Evolutionary conservation across 2,329 filamentous ascomycete species (phyloP).

Genomic region (Calonectria pseudoreteaudii): DNA sequence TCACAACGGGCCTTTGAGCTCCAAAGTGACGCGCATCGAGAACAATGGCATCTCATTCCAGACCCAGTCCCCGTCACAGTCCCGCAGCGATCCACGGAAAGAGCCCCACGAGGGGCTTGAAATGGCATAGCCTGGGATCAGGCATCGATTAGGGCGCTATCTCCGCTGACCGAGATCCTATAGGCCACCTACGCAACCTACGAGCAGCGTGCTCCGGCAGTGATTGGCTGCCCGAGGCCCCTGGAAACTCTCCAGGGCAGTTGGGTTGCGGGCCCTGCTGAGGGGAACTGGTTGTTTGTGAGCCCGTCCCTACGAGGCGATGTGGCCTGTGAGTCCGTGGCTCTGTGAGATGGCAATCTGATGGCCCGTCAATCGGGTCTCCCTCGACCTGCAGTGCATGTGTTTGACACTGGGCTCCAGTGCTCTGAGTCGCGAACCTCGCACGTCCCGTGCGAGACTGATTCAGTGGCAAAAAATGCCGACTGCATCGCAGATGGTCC

Average conservation of each 20-base stretch:
- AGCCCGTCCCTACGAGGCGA: conserved; percentile 3
- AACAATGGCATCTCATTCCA: conserved; percentile 14
- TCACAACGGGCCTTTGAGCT: not conserved
- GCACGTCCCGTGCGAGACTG: not conserved
- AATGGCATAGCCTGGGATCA: conserved; percentile 28
- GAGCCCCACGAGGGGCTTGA: conserved; percentile 19
- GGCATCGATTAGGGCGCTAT: conserved; percentile 26
- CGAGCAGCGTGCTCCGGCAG: not conserved
- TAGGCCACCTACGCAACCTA: not conserved
- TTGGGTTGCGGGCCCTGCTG: conserved; percentile 3
- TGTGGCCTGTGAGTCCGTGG: conserved; percentile 5
- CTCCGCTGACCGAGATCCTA: conserved; percentile 14
- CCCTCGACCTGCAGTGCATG: not conserved
- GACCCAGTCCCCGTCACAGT: conserved; percentile 6
- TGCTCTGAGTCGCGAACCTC: not conserved
- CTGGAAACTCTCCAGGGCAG: conserved; percentile 1
- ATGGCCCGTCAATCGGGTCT: not conserved
- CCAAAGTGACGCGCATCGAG: not conserved
- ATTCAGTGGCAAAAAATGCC: not conserved
- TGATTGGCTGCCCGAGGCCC: conserved; percentile 27
- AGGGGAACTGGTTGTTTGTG: not conserved
- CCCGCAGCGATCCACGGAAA: conserved; percentile 12
- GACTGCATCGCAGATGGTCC: not conserved
- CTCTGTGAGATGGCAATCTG: not conserved
- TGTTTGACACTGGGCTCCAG: not conserved